These are phyloP conservation scores for Candida frijolesensis DNA, from an alignment of 1,139 yeast species.

Conservation along the genomic window DNA sequence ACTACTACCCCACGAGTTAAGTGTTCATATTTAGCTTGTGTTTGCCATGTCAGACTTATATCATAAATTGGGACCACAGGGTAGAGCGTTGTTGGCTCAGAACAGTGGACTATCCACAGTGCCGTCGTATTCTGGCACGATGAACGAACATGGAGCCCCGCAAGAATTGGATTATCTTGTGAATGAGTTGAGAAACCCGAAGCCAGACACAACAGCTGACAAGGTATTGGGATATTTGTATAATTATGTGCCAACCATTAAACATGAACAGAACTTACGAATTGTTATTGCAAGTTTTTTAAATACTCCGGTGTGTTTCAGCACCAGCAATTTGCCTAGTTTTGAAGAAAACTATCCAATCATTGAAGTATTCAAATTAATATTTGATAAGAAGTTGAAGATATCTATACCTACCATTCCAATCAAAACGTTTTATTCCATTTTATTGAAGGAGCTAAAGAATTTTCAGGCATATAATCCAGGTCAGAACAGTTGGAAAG, in stretches of 20 bases:
- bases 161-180: slow-evolving; percentile 53
- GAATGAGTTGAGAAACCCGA: slow-evolving; percentile 46
- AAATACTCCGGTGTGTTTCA: slow-evolving; percentile 48
- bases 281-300: slow-evolving; percentile 54
- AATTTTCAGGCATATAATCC: slow-evolving; percentile 35
- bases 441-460: slow-evolving; percentile 39
- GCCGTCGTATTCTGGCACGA: background rate
- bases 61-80: slow-evolving; percentile 26
- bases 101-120: slow-evolving; percentile 1
- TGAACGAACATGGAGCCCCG: slow-evolving; percentile 21
- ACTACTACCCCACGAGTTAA: background rate
- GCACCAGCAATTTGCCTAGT: slow-evolving; percentile 35
- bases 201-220: slow-evolving; percentile 30
- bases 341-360: slow-evolving; percentile 40
- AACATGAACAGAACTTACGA: slow-evolving; percentile 57
- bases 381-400: slow-evolving; percentile 53
- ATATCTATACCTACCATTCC: slow-evolving; percentile 66
- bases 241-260: slow-evolving; percentile 63
- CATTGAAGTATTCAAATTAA: slow-evolving; percentile 51
- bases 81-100: slow-evolving; percentile 19
- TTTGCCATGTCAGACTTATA: slow-evolving; percentile 22
- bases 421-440: slow-evolving; percentile 51
- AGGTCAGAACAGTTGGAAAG: slow-evolving; percentile 52
- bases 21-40: background rate
- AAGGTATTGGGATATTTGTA: slow-evolving; percentile 54